phyloP scores from a whole-genome alignment of 2,329 filamentous ascomycete genomes.

The Cladophialophora yegresii region DNA sequence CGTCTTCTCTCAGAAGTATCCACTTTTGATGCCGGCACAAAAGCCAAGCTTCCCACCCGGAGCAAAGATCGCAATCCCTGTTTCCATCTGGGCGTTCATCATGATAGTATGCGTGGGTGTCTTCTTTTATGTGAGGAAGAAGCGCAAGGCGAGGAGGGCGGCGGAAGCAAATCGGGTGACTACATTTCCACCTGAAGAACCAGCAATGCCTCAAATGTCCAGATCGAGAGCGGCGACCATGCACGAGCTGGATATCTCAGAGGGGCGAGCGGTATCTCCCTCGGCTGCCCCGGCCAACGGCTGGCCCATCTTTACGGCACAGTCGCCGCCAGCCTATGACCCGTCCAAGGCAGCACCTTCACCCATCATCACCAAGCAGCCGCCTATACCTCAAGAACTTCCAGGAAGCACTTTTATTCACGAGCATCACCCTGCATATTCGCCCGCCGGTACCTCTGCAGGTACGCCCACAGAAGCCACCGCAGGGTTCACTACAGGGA shows the following conservation, averaged over 20 bases:
- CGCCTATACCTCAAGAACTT: conserved; percentile 30
- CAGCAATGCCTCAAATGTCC: conserved; percentile 21
- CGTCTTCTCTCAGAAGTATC: conserved; percentile 35
- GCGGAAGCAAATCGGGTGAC: conserved; percentile 23
- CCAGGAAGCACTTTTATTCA: conserved; percentile 38
- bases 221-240: conserved; percentile 25
- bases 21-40: conserved; percentile 16
- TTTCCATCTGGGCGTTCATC: conserved; percentile 26
- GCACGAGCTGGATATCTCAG: conserved; percentile 34
- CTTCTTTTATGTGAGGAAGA: conserved; percentile 20
- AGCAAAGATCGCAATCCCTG: conserved; percentile 33
- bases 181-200: conserved; percentile 35
- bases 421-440: conserved; percentile 37
- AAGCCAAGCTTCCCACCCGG: conserved; percentile 24
- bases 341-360: conserved; percentile 1
- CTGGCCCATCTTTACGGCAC: conserved; percentile 25
- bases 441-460: background rate
- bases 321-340: conserved; percentile 36
- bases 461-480: conserved; percentile 27
- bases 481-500: conserved; percentile 40
- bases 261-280: conserved; percentile 18
- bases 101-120: conserved; percentile 16
- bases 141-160: conserved; percentile 23
- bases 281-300: conserved; percentile 10
- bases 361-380: conserved; percentile 3